Conservation (phyloP, 2,329 filamentous ascomycete genomes). For the Phyllosticta citribraziliensis region DNA sequence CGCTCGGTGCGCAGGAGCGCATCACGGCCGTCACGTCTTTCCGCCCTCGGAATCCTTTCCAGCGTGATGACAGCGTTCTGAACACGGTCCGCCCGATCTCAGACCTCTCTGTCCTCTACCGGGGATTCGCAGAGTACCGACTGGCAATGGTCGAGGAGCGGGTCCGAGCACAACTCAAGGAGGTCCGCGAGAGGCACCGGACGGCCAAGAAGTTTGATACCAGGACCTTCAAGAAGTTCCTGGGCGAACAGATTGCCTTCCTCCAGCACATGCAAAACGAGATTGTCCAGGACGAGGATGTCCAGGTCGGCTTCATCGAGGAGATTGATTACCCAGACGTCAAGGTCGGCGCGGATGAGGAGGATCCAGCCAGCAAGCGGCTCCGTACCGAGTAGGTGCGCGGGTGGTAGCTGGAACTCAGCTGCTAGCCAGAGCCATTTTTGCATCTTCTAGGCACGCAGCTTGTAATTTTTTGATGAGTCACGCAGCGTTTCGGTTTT, state of each 20-base stretch:
- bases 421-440: background rate
- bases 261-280: conserved; percentile 26
- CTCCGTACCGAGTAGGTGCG: conserved; percentile 1
- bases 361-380: conserved; percentile 1
- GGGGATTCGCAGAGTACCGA: conserved; percentile 52
- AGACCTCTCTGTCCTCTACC: conserved; percentile 48
- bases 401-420: background rate
- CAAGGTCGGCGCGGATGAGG: conserved; percentile 12
- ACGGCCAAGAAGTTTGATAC: conserved; percentile 25
- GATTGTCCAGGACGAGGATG: conserved; percentile 21
- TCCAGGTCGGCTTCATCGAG: conserved; percentile 21
- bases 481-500: conserved; percentile 8
- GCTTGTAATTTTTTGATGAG: conserved; percentile 9
- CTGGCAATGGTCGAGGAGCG: conserved; percentile 54
- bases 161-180: conserved; percentile 37
- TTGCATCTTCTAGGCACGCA: background rate
- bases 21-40: conserved; percentile 60
- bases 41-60: conserved; percentile 44
- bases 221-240: conserved; percentile 24
- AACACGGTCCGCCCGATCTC: conserved; percentile 51
- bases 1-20: conserved; percentile 49
- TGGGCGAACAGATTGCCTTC: conserved; percentile 24
- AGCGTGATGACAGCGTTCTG: conserved; percentile 52
- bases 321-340: conserved; percentile 20
- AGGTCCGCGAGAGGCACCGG: conserved; percentile 28